Evolutionary conservation across 495 filamentous ascomycete genomes (phyloP), one percentile per base, ranked within the genome.

Genomic region (Talaromyces stipitatus): DNA sequence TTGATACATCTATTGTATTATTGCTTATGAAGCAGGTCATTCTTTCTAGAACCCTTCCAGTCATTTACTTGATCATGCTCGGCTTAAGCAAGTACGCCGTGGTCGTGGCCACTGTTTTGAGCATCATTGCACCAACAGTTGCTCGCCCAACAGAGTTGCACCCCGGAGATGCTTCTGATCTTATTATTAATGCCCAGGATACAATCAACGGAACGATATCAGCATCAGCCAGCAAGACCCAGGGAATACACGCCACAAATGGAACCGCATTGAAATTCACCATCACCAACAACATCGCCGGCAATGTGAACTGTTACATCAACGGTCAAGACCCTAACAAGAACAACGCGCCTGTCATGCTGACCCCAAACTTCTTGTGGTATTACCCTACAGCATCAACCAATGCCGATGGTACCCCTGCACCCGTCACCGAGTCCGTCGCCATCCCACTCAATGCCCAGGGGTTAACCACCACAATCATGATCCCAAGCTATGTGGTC

Each of bases 211-310:
- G 45, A 26, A 58, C 55, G 24, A 47, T 47, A 16, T 47, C 18
- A 2, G 18, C 18, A 47, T 47, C 22, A 52, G 24, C 27, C 26
- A 27, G 20, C 26, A 30, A 29, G n/a, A 9, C 18, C 1, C 55
- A 38, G 4, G 50, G 30, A 22, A n/a, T 20, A 14, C 45, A 20
- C 24, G 29, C 47, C 20, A 28, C 38, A 5, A 52, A 26, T 20
- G 24, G 32, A 29, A 16, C 23, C 36, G 3, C 54, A 5, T 23
- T 50, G 45, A 58, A 14, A 22, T 62, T 70, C 18, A 56, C 64
- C 29, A 27, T 78, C 23, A 59, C 64, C 8, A 78, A 78, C 64
- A 76, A 78, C 62, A 69, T 72, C 50, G 72, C 59, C 36, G 60
- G 64, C 2, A 32, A 47, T 29, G 58, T 76, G 56, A 69, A 72